These are phyloP conservation scores for Berkeleyomyces basicola DNA, from an alignment of 2,329 filamentous ascomycete species.

Conservation along the genomic window DNA sequence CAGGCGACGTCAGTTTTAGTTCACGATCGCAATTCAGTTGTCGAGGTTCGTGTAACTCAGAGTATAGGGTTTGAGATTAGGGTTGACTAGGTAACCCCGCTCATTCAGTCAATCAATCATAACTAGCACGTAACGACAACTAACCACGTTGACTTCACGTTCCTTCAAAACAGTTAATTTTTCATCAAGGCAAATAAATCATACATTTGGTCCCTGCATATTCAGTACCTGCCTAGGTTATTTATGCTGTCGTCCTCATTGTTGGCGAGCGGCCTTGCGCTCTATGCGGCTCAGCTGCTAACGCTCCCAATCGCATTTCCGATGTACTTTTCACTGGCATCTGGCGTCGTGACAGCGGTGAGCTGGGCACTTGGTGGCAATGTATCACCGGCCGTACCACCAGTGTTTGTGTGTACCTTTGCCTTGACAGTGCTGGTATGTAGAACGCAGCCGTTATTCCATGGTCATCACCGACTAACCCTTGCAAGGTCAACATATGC, in stretches of 20 bases:
- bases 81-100: no score
- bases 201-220: no score
- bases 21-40: no score
- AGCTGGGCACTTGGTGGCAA: not conserved
- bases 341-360: not conserved
- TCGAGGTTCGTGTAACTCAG: no score
- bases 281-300: constrained; percentile 7
- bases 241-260: not conserved
- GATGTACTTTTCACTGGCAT: constrained; percentile 4
- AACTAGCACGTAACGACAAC: no score
- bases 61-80: no score
- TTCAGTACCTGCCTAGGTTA: no score
- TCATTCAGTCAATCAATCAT: no score
- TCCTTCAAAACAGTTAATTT: not conserved
- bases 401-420: not conserved
- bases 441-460: not conserved
- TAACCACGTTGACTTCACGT: no score
- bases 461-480: not conserved
- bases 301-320: constrained; percentile 1
- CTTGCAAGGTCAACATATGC: constrained; percentile 3
- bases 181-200: not conserved
- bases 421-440: not conserved
- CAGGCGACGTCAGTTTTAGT: no score
- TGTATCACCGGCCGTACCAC: not conserved
- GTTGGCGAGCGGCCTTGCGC: not conserved